Evolutionary conservation across 1,139 yeast genomes (phyloP), one percentile per base, ranked within the genome.

Genomic region (Suhomyces guaymorum): DNA sequence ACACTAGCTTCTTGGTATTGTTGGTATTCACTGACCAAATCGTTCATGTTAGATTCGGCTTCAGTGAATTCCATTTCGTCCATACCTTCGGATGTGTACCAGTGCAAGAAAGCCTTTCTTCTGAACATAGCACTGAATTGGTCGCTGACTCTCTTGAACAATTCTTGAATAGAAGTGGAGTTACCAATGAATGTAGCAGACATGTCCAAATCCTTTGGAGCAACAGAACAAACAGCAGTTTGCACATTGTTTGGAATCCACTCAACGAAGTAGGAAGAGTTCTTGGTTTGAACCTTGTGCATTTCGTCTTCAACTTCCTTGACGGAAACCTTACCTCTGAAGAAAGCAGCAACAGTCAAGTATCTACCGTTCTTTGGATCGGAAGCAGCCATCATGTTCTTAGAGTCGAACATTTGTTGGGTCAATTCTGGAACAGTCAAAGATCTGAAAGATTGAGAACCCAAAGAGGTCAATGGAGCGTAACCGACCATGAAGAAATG

Each of bases 241-340:
- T 89, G 96, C 46, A 89, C 96, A 60, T 89, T 89, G 66, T 88
- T 88, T 57, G 97, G 96, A 66, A 89, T 89, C 96, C 96, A 89
- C 63, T 89, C 96, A 40, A 89, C 97, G 56, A 87, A 87, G 61
- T 82, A 80, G 39, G 82, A 78, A 15, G 89, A 73, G 64, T 87
- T 83, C 64, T 84, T 82, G 42, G 84, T 78, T 69, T 88, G 95
- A 42, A 85, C 86, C 59, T 80, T 80, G 63, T 72, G 78, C 90
- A 88, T 86, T 64, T 87, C 95, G 58, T 88, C 96, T 60, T 88
- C 96, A 45, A 88, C 96, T 66, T 88, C 96, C 66, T 86, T 85
- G 39, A 84, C 85, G 9, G 95, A 83, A 34, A 85, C 96, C 54
- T 86, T 84, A 66, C 96, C 96, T 65, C 96, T 79, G 70, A 86